Evolutionary conservation across 768 basidiomycete genomes (phyloP).

Genomic region (Termitomyces sp.): DNA sequence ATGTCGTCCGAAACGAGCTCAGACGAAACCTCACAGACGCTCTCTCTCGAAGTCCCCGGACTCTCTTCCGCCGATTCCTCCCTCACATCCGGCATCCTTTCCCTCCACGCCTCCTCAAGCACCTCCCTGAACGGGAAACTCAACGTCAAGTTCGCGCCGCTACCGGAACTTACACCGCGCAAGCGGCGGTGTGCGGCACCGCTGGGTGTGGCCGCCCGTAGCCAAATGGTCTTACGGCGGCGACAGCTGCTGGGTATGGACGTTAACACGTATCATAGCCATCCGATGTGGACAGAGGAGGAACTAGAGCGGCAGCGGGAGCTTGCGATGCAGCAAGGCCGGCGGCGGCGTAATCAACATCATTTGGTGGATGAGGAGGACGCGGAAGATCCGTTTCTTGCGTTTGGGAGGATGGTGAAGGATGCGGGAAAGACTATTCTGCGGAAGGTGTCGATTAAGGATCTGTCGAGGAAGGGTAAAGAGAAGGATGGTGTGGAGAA

Average conservation of each 20-base stretch:
- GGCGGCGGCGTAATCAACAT: conserved; percentile 16
- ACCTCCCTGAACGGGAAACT: conserved; percentile 32
- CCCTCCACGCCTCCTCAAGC: conserved; percentile 35
- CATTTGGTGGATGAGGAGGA: conserved; percentile 21
- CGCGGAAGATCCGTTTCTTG: conserved; percentile 46
- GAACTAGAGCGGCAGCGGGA: conserved; percentile 35
- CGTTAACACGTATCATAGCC: conserved; percentile 7
- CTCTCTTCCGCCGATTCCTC: conserved; percentile 17
- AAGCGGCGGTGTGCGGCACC: conserved; percentile 49
- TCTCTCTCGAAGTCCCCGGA: conserved; percentile 13
- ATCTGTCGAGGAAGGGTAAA: conserved; percentile 21
- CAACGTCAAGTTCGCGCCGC: conserved; percentile 58
- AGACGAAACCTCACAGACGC: conserved; percentile 9
- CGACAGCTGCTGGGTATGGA: conserved; percentile 15
- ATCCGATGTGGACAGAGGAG: conserved; percentile 38
- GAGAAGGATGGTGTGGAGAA: conserved; percentile 13
- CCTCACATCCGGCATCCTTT: conserved; percentile 35
- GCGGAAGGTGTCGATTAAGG: conserved; percentile 45
- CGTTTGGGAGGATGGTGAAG: conserved; percentile 52
- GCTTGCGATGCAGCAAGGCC: conserved; percentile 20
- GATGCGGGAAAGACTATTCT: conserved; percentile 49
- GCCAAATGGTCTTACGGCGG: conserved; percentile 36
- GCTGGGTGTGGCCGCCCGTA: conserved; percentile 53
- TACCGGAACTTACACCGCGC: conserved; percentile 51
- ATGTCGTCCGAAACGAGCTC: conserved; percentile 18